Evolutionary conservation across 352 stramenopile species (phyloP).

Genomic region (Phytophthora citrophthora): DNA sequence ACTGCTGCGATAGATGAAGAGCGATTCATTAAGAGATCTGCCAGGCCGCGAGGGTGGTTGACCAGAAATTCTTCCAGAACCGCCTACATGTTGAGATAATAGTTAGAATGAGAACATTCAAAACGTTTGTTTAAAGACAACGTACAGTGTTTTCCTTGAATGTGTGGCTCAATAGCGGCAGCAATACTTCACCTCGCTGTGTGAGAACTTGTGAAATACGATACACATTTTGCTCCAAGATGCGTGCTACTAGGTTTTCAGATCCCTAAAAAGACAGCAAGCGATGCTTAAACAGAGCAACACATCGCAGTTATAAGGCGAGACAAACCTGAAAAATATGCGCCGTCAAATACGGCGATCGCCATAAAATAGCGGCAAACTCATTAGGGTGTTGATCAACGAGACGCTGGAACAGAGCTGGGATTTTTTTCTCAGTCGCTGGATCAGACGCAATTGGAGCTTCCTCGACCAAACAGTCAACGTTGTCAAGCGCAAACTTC

Average conservation of each 20-base stretch:
- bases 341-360: slow-evolving; percentile 64
- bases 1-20: slow-evolving; percentile 48
- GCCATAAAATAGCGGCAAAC: slow-evolving; percentile 66
- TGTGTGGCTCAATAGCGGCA: slow-evolving; percentile 60
- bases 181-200: slow-evolving; percentile 57
- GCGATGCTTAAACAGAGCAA: no score
- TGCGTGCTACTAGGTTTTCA: slow-evolving; percentile 58
- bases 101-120: neutral
- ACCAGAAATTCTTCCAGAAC: slow-evolving; percentile 75
- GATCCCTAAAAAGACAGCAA: slow-evolving; percentile 37
- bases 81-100: slow-evolving; percentile 26
- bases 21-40: slow-evolving; percentile 67
- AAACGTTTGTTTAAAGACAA: neutral
- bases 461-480: slow-evolving; percentile 56
- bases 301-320: no score
- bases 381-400: slow-evolving; percentile 63
- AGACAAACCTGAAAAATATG: slow-evolving; percentile 71
- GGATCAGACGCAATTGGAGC: neutral
- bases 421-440: slow-evolving; percentile 3
- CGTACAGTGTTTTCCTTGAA: slow-evolving; percentile 69
- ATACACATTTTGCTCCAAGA: slow-evolving; percentile 82
- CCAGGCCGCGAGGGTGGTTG: slow-evolving; percentile 63
- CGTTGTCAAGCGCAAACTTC: slow-evolving; percentile 55
- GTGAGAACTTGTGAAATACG: slow-evolving; percentile 64
- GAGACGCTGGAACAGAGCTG: slow-evolving; percentile 57